Conservation (phyloP, 2,329 filamentous ascomycete genomes). For the Pseudogymnoascus sp. region DNA sequence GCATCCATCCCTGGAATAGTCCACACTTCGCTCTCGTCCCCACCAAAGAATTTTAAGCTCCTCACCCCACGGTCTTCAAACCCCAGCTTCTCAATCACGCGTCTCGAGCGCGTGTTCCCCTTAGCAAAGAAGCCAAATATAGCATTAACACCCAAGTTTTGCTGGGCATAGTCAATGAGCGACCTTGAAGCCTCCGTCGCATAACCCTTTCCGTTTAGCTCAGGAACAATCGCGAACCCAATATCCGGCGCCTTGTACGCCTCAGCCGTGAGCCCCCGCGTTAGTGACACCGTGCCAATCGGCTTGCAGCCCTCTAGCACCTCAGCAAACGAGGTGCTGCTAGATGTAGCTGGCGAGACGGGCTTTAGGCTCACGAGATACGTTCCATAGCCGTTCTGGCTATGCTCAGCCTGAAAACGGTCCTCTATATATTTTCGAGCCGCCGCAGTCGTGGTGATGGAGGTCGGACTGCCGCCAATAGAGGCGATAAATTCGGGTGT, state of each 20-base stretch:
- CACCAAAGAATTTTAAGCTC: background rate
- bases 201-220: constrained; percentile 24
- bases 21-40: background rate
- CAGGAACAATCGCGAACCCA: constrained; percentile 21
- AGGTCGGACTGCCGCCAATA: constrained; percentile 14
- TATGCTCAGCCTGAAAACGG: constrained; percentile 16
- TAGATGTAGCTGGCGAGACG: background rate
- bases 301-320: constrained; percentile 15
- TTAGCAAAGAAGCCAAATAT: constrained; percentile 20
- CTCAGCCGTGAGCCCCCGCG: constrained; percentile 13
- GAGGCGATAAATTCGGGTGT: constrained; percentile 19
- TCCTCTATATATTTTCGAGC: constrained; percentile 17
- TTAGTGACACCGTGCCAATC: constrained; percentile 23
- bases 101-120: constrained; percentile 17
- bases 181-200: constrained; percentile 22
- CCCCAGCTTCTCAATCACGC: constrained; percentile 22
- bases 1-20: background rate
- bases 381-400: constrained; percentile 24
- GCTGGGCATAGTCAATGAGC: constrained; percentile 18
- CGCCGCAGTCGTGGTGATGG: constrained; percentile 17
- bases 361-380: constrained; percentile 24
- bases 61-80: constrained; percentile 18
- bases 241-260: constrained; percentile 19
- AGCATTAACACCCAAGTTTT: constrained; percentile 15
- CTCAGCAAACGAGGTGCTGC: background rate